Conservation (phyloP, 139 green algal species). For the Chlamydomonas urium region DNA sequence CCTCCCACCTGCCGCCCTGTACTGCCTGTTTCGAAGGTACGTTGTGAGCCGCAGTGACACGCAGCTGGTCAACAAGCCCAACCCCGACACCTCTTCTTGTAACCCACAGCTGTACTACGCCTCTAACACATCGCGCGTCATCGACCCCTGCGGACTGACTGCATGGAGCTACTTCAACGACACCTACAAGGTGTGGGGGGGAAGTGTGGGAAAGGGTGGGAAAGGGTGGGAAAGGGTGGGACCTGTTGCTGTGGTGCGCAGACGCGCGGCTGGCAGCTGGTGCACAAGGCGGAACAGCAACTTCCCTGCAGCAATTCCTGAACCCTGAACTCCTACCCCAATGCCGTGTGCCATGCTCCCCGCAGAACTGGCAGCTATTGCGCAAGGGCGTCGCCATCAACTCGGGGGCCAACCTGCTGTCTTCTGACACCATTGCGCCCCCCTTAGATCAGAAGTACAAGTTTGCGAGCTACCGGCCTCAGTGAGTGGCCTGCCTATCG, state of each 20-base stretch:
- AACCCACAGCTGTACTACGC: conserved; percentile 36
- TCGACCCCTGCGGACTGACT: conserved; percentile 91
- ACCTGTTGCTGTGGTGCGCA: not conserved
- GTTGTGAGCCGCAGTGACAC: conserved; percentile 72
- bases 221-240: not conserved
- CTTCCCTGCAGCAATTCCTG: not conserved
- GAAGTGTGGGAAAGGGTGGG: not conserved
- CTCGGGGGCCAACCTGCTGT: too few species aligned
- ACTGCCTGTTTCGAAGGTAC: too few species aligned
- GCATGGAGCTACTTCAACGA: conserved; percentile 95
- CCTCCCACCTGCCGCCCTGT: too few species aligned
- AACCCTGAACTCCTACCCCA: not conserved
- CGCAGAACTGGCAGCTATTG: too few species aligned
- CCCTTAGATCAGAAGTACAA: not conserved
- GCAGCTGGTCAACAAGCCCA: conserved; percentile 56
- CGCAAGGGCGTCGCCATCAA: too few species aligned
- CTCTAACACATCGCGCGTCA: conserved; percentile 31
- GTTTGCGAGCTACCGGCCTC: not conserved
- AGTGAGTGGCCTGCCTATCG: too few species aligned
- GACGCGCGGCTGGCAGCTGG: not conserved
- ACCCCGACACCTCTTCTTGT: conserved; percentile 44
- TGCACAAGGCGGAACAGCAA: not conserved
- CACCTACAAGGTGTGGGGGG: conserved; percentile 48
- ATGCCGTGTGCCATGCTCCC: too few species aligned
- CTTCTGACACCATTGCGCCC: not conserved